Evolutionary conservation across 768 basidiomycete genomes (phyloP).

Genomic region (Leccinellum albellum): DNA sequence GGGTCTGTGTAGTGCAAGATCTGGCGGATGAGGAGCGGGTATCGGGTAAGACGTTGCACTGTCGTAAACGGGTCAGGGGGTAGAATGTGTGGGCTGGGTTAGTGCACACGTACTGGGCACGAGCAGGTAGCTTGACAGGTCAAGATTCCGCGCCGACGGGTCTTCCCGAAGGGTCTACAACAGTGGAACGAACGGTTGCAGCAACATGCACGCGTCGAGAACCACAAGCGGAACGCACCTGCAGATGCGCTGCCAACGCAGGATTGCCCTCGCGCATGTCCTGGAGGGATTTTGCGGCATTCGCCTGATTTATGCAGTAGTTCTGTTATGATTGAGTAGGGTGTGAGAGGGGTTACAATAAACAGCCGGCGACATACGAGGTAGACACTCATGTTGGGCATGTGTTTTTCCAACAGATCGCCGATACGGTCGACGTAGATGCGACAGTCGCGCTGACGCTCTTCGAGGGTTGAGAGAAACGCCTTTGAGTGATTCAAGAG

Average conservation of each 20-base stretch:
- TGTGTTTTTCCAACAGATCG: constrained; percentile 73
- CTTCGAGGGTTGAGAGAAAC: constrained; percentile 85
- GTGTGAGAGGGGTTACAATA: neutral
- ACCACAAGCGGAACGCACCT: too few species aligned
- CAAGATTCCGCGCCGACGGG: constrained; percentile 73
- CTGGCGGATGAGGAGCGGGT: constrained; percentile 85
- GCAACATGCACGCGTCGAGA: too few species aligned
- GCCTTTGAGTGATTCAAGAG: constrained; percentile 38
- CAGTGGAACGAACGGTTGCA: neutral
- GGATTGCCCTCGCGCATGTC: too few species aligned
- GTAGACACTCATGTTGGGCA: constrained; percentile 77
- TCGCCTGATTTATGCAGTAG: neutral
- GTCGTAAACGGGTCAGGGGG: neutral
- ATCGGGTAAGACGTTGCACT: constrained; percentile 97
- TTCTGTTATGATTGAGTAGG: neutral
- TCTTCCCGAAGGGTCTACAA: constrained; percentile 70
- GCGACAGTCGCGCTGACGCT: constrained; percentile 87
- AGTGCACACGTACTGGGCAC: constrained; percentile 67
- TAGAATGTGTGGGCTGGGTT: neutral
- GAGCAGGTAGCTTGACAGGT: constrained; percentile 86
- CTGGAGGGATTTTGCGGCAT: too few species aligned
- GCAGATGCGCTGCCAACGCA: too few species aligned
- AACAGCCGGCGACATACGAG: constrained; percentile 44
- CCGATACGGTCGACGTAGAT: constrained; percentile 87
- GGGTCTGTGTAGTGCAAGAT: constrained; percentile 77